Percentiles rank a stretch among this genome's conserved stretches.
Evolutionary conservation across 208 protist genomes (phyloP).

Genomic region (Crithidia mellificae): DNA sequence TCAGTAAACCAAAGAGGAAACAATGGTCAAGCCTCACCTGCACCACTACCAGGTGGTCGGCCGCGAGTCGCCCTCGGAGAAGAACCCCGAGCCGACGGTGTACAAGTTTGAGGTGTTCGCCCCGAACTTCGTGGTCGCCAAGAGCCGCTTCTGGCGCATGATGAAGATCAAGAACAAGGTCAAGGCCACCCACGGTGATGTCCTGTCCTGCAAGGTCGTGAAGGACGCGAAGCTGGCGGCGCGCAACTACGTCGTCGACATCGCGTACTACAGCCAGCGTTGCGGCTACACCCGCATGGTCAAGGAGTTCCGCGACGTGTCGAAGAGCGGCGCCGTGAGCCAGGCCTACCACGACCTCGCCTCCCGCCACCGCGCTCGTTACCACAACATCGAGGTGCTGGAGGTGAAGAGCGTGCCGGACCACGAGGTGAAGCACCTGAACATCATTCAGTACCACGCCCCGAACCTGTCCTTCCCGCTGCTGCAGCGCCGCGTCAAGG

Average conservation of each 20-base stretch:
- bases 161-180: slow-evolving; percentile 97
- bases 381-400: slow-evolving; percentile 97
- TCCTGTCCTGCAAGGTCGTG: slow-evolving; percentile 92
- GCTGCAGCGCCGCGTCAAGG: too few relatives aligned
- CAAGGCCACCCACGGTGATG: slow-evolving; percentile 97
- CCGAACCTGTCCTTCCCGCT: slow-evolving; percentile 77
- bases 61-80: slow-evolving; percentile 92
- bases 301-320: slow-evolving; percentile 99
- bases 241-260: too few relatives aligned
- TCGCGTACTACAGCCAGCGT: too few relatives aligned
- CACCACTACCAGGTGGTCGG: slow-evolving; percentile 96
- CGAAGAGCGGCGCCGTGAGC: slow-evolving; percentile 94
- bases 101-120: slow-evolving; percentile 99
- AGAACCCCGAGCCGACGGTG: slow-evolving; percentile 92
- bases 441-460: slow-evolving; percentile 55
- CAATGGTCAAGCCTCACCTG: slow-evolving; percentile 82
- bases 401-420: slow-evolving; percentile 88
- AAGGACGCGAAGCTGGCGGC: slow-evolving; percentile 91
- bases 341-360: slow-evolving; percentile 98
- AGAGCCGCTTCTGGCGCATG: slow-evolving; percentile 99
- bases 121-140: slow-evolving; percentile 97
- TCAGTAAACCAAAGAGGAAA: slow-evolving; percentile 21
- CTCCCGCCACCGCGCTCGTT: slow-evolving; percentile 95
- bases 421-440: slow-evolving; percentile 76
- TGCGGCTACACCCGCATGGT: slow-evolving; percentile 47